Percentiles rank a stretch among this genome's conserved stretches.
Evolutionary conservation across 228 moss, liverwort and hornwort species (phyloP).

Genomic region (Sphagnum magellanicum): DNA sequence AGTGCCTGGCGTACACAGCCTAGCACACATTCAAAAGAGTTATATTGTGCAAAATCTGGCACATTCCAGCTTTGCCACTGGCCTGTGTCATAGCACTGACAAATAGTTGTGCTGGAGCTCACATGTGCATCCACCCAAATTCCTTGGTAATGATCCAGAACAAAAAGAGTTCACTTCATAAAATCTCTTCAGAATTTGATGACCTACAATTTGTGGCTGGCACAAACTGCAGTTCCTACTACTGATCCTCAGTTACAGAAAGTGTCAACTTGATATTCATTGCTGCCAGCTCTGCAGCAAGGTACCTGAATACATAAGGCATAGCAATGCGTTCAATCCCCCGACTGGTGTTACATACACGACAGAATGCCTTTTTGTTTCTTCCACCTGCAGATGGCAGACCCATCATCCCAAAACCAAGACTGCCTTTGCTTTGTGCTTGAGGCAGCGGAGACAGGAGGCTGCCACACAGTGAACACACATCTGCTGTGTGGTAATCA

Average conservation of each 20-base stretch:
- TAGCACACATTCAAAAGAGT: no score
- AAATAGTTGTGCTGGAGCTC: no score
- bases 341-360: slow-evolving; percentile 68
- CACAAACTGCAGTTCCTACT: background rate
- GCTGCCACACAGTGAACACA: slow-evolving; percentile 83
- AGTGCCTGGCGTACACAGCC: no score
- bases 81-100: no score
- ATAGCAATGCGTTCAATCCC: slow-evolving; percentile 85
- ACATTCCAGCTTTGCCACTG: no score
- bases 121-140: no score
- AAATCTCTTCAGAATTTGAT: no score
- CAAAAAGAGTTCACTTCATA: no score
- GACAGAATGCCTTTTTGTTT: slow-evolving; percentile 57
- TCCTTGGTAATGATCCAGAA: no score
- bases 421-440: slow-evolving; percentile 29
- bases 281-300: slow-evolving; percentile 84
- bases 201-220: no score
- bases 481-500: slow-evolving; percentile 74
- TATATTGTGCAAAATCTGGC: no score
- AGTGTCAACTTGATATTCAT: slow-evolving; percentile 92
- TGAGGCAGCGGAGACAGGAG: slow-evolving; percentile 55
- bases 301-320: slow-evolving; percentile 94
- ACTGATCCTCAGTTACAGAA: slow-evolving; percentile 23
- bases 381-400: slow-evolving; percentile 31
- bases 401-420: slow-evolving; percentile 36